phyloP scores from a whole-genome alignment of 2,329 filamentous ascomycete species.

The Harringtonia lauricola region DNA sequence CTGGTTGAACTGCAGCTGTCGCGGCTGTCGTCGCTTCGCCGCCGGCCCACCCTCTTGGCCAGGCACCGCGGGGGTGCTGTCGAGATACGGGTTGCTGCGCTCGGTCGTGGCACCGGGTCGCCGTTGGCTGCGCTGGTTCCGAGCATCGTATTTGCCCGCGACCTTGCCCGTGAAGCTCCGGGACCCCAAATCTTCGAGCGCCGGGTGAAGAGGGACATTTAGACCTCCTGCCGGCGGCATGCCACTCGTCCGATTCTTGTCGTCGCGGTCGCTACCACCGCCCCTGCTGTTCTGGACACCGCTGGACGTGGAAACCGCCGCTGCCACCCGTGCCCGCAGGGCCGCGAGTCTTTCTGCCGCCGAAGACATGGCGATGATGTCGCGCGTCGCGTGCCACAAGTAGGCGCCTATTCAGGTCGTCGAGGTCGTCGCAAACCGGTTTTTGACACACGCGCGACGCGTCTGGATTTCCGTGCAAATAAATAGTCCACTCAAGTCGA shows the following conservation, averaged over 20 bases:
- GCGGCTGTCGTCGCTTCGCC: constrained; percentile 55
- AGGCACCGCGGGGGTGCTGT: constrained; percentile 51
- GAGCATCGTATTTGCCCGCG: constrained; percentile 14
- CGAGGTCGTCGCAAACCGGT: no score
- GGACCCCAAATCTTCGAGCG: constrained; percentile 47
- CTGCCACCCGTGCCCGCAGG: constrained; percentile 69
- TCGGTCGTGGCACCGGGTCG: neutral
- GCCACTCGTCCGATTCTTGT: constrained; percentile 5
- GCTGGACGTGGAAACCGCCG: constrained; percentile 40
- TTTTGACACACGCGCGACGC: no score
- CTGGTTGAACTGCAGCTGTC: constrained; percentile 79
- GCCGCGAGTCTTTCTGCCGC: constrained; percentile 60
- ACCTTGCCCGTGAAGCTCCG: constrained; percentile 31
- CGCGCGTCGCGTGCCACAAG: neutral
- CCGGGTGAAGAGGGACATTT: constrained; percentile 68
- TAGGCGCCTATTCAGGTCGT: no score
- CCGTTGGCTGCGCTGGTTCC: constrained; percentile 3
- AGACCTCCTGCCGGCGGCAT: constrained; percentile 43
- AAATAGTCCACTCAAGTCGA: no score
- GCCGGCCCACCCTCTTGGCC: constrained; percentile 38
- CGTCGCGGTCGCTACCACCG: constrained; percentile 35
- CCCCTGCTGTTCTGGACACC: neutral
- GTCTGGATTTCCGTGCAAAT: no score
- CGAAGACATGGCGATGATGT: neutral
- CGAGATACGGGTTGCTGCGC: constrained; percentile 68